These are phyloP conservation scores for Xylariaceae sp. DNA, from an alignment of 2,329 filamentous ascomycete species.

Conservation along the genomic window DNA sequence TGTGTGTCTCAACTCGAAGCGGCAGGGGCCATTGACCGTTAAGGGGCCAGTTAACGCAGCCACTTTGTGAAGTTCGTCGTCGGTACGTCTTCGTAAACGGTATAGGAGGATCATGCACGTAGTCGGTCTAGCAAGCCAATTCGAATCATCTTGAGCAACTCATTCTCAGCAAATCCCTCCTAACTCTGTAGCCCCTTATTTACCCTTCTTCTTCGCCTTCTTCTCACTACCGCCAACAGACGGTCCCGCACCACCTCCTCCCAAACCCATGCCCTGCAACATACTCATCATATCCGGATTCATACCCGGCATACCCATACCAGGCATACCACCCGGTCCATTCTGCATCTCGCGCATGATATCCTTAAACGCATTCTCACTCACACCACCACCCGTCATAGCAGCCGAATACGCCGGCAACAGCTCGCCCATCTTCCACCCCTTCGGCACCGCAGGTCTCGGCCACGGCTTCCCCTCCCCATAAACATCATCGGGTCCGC, in stretches of 20 bases:
- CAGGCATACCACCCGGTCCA: conserved; percentile 33
- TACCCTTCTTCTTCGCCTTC: conserved; percentile 48
- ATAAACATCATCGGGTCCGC: conserved; percentile 59
- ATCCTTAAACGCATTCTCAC: conserved; percentile 89
- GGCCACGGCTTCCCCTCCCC: conserved; percentile 63
- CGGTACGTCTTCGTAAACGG: no score
- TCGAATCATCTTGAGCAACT: not conserved
- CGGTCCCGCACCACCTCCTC: conserved; percentile 21
- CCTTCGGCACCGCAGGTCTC: conserved; percentile 68
- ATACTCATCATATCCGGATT: conserved; percentile 30
- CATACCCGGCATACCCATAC: conserved; percentile 26
- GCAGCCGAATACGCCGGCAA: conserved; percentile 84
- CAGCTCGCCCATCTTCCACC: conserved; percentile 84
- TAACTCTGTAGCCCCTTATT: conserved; percentile 18
- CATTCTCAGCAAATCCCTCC: not conserved
- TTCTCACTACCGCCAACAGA: conserved; percentile 31
- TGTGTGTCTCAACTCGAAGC: not conserved
- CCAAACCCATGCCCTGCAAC: conserved; percentile 23
- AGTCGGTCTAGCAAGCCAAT: no score
- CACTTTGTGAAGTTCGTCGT: no score
- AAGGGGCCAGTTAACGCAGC: no score
- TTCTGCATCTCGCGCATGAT: conserved; percentile 90
- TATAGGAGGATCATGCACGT: no score
- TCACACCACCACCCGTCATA: conserved; percentile 86
- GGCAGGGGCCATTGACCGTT: no score